Conservation (phyloP, 129 eudicot genomes). For the Lactuca saligna region DNA sequence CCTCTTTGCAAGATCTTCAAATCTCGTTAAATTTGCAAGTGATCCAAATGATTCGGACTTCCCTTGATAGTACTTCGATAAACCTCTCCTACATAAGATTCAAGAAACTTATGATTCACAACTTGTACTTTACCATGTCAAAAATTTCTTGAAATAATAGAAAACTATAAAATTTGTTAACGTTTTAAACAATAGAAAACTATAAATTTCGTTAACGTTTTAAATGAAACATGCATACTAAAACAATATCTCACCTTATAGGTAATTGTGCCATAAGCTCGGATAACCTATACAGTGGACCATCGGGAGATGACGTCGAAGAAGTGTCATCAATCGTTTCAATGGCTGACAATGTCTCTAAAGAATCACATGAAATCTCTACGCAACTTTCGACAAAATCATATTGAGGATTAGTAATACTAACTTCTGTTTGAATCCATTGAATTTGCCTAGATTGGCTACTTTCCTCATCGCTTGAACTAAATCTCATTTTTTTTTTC, state of each 20-base stretch:
- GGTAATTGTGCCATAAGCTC: constrained; percentile 81
- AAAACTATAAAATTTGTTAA: too few species aligned
- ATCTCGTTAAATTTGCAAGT: constrained; percentile 49
- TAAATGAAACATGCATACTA: background rate
- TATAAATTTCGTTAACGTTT: background rate
- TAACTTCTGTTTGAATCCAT: constrained; percentile 28
- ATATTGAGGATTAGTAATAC: background rate
- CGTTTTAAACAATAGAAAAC: background rate
- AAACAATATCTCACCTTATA: constrained; percentile 53
- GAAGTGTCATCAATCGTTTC: constrained; percentile 44
- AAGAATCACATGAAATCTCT: background rate
- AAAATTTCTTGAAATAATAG: too few species aligned
- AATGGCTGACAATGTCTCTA: constrained; percentile 21
- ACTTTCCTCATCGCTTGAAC: constrained; percentile 10
- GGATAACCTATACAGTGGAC: constrained; percentile 67
- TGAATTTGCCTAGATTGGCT: constrained; percentile 9
- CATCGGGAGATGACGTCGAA: constrained; percentile 24
- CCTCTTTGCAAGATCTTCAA: constrained; percentile 73
- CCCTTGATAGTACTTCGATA: constrained; percentile 70
- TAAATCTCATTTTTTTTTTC: constrained; percentile 14
- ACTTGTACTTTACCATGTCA: constrained; percentile 5
- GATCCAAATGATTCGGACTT: constrained; percentile 77
- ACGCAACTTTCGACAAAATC: constrained; percentile 30
- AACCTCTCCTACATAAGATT: constrained; percentile 63
- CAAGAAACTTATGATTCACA: constrained; percentile 13